Evolutionary conservation across 2,329 filamentous ascomycete genomes (phyloP).

Genomic region (Clonostachys solani): DNA sequence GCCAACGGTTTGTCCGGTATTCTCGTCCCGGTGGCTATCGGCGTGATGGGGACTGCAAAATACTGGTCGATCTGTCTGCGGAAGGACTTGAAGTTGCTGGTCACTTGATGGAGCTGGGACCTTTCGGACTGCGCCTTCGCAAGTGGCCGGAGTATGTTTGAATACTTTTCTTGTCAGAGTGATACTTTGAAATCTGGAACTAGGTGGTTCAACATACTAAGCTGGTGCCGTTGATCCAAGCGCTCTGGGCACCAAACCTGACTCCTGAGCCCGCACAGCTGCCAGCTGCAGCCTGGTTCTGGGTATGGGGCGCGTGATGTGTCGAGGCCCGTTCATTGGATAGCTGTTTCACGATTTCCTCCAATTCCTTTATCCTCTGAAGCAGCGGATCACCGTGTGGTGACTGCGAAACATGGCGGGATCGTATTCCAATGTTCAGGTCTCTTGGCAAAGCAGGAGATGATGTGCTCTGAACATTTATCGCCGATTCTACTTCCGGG

Average conservation of each 20-base stretch:
- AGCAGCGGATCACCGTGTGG: no score
- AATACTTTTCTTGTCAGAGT: not conserved
- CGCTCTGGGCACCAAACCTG: conserved; percentile 2
- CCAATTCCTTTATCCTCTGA: no score
- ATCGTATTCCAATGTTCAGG: no score
- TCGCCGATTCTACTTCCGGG: no score
- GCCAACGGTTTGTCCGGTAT: conserved; percentile 6
- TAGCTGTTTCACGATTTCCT: no score
- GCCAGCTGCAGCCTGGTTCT: no score
- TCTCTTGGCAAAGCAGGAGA: no score
- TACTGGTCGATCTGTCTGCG: not conserved
- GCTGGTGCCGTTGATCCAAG: conserved; percentile 3
- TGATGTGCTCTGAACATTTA: no score
- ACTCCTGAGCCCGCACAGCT: no score
- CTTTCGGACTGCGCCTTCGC: not conserved
- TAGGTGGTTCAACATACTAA: not conserved
- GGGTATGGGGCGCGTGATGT: no score
- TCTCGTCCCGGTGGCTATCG: not conserved
- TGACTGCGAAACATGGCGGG: no score
- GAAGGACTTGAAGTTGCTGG: not conserved
- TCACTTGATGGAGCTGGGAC: not conserved
- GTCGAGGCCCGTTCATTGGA: no score
- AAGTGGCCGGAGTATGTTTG: not conserved
- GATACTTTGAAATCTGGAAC: not conserved
- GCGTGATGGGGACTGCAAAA: not conserved